Evolutionary conservation across 805 yeast species (phyloP).

Genomic region (Wickerhamomyces hampshirensis): DNA sequence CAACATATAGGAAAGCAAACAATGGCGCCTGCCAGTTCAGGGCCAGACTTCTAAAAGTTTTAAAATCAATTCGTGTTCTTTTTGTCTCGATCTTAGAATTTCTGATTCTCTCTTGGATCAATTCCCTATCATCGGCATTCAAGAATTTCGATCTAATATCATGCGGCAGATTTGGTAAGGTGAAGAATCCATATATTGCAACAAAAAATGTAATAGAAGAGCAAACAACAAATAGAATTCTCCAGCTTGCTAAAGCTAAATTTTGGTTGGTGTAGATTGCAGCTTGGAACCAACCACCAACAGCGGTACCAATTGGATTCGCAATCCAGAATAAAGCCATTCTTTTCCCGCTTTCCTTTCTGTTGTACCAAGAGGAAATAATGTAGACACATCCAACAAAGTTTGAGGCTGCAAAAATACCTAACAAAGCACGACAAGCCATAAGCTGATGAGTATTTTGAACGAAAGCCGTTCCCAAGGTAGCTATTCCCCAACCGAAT

Average conservation of each 20-base stretch:
- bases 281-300: conserved; percentile 39
- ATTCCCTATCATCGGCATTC: too few relatives aligned
- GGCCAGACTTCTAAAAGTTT: too few relatives aligned
- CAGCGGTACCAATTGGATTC: conserved; percentile 7
- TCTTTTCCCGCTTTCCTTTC: too few relatives aligned
- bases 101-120: too few relatives aligned
- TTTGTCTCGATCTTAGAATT: too few relatives aligned
- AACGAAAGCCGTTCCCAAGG: conserved; percentile 7
- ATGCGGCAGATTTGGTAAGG: conserved; percentile 44
- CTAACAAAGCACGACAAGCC: conserved; percentile 9
- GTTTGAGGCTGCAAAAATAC: conserved; percentile 8
- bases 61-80: too few relatives aligned
- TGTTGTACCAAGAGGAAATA: conserved; percentile 7
- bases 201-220: conserved; percentile 43
- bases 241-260: conserved; percentile 40
- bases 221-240: conserved; percentile 47
- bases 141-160: too few relatives aligned
- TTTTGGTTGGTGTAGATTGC: conserved; percentile 33
- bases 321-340: too few relatives aligned
- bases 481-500: conserved; percentile 8
- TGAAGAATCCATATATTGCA: conserved; percentile 39
- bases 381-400: conserved; percentile 8
- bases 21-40: too few relatives aligned
- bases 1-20: too few relatives aligned
- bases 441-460: conserved; percentile 4